Evolutionary conservation across 345 rosid genomes (phyloP).

Genomic region (Hibiscus syriacus): DNA sequence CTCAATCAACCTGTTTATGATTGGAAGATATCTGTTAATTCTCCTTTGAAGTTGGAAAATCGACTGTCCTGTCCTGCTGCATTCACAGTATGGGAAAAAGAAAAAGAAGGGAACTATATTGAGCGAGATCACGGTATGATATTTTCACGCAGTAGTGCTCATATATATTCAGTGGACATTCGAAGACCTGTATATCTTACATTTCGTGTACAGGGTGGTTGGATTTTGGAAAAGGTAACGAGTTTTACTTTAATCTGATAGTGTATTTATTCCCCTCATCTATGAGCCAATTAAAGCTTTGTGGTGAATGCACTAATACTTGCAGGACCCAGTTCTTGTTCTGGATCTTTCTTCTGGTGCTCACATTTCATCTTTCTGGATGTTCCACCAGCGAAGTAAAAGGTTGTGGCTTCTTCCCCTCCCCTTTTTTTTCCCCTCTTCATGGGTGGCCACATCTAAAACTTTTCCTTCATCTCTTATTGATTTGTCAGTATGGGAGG

Average conservation of each 20-base stretch:
- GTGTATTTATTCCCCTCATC: background rate
- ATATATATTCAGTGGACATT: slow-evolving; percentile 65
- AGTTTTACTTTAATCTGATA: background rate
- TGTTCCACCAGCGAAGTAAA: slow-evolving; percentile 84
- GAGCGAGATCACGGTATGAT: slow-evolving; percentile 61
- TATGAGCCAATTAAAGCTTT: slow-evolving; percentile 2
- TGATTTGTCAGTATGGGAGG: background rate
- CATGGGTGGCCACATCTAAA: background rate
- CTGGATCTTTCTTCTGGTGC: slow-evolving; percentile 69
- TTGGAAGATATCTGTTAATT: slow-evolving; percentile 79
- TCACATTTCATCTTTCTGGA: slow-evolving; percentile 84
- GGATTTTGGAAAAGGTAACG: slow-evolving; percentile 87
- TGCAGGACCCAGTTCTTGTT: slow-evolving; percentile 76
- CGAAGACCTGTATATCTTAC: slow-evolving; percentile 72
- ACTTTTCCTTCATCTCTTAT: background rate
- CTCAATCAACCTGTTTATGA: slow-evolving; percentile 90
- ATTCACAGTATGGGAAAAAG: slow-evolving; percentile 81
- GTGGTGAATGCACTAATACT: slow-evolving; percentile 10
- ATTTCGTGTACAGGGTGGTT: slow-evolving; percentile 72
- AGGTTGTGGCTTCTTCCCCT: slow-evolving; percentile 41
- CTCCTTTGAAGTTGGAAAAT: slow-evolving; percentile 92
- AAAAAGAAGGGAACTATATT: slow-evolving; percentile 60
- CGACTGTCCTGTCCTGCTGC: slow-evolving; percentile 85
- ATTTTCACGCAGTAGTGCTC: slow-evolving; percentile 51
- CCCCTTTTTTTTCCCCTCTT: background rate